Percentiles rank a stretch among this genome's conserved stretches.
phyloP scores from a whole-genome alignment of 306 rosid genomes.

The Crotalaria pallida region DNA sequence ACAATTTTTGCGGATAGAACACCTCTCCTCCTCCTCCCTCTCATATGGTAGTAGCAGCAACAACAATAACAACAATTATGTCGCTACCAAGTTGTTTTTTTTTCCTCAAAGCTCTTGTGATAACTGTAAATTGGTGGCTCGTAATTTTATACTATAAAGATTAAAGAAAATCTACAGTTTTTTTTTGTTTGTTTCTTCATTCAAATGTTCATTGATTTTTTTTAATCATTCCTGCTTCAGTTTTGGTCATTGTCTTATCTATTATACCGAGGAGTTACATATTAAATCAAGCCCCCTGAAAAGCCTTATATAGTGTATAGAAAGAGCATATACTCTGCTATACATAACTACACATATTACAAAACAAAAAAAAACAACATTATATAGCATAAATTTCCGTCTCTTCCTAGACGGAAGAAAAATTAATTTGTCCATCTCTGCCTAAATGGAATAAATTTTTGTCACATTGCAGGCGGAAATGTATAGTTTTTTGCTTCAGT shows the following conservation, averaged over 20 bases:
- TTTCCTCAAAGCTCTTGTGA: slow-evolving; percentile 39
- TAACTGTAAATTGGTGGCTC: slow-evolving; percentile 44
- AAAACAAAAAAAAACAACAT: slow-evolving; percentile 4
- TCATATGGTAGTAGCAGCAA: slow-evolving; percentile 15
- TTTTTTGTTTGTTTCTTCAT: neutral
- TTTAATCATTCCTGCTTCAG: slow-evolving; percentile 3
- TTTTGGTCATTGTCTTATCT: slow-evolving; percentile 21
- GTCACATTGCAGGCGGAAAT: no score
- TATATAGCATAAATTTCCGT: no score
- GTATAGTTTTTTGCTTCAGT: no score
- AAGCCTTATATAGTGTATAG: no score
- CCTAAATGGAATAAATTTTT: no score
- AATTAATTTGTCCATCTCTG: no score
- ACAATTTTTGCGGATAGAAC: slow-evolving; percentile 31
- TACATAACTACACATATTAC: neutral
- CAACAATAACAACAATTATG: no score
- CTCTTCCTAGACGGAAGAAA: no score
- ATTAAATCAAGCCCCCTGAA: no score
- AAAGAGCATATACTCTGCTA: slow-evolving; percentile 37
- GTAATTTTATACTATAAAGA: slow-evolving; percentile 17
- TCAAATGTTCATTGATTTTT: slow-evolving; percentile 17
- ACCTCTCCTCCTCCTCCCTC: no score
- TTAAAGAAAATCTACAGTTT: slow-evolving; percentile 16
- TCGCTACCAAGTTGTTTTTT: slow-evolving; percentile 27
- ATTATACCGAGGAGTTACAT: neutral